phyloP scores from a whole-genome alignment of 2,329 filamentous ascomycete genomes.

The Pseudogymnoascus sp. region DNA sequence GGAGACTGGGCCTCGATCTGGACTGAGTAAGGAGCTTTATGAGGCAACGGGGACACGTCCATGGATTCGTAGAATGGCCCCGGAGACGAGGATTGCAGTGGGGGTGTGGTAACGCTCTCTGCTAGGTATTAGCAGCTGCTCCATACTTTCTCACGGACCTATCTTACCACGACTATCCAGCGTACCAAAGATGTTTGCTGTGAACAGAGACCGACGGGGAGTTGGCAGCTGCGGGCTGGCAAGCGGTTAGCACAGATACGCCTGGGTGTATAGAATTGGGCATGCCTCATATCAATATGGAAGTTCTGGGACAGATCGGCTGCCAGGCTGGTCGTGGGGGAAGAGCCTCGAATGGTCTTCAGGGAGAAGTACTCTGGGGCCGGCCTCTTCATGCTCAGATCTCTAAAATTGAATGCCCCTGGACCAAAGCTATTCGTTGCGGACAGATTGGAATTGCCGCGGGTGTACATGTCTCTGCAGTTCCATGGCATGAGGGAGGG shows the following conservation, averaged over 20 bases:
- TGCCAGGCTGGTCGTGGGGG: constrained; percentile 81
- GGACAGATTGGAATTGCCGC: constrained; percentile 41
- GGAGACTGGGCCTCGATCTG: constrained; percentile 66
- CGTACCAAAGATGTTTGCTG: constrained; percentile 56
- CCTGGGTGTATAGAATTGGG: constrained; percentile 19
- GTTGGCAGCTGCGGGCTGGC: constrained; percentile 72
- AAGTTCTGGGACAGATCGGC: constrained; percentile 97
- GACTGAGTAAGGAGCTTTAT: constrained; percentile 65
- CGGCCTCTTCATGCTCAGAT: constrained; percentile 62
- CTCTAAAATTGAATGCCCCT: constrained; percentile 68
- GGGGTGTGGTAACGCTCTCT: constrained; percentile 77
- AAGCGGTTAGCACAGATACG: constrained; percentile 33
- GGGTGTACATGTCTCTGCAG: constrained; percentile 45
- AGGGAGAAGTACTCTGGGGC: constrained; percentile 74
- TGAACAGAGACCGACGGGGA: constrained; percentile 77
- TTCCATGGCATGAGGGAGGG: constrained; percentile 55
- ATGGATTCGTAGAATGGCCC: constrained; percentile 65
- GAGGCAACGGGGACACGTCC: constrained; percentile 89
- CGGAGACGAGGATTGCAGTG: constrained; percentile 77
- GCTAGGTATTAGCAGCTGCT: constrained; percentile 28
- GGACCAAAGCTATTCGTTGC: constrained; percentile 49
- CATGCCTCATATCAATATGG: constrained; percentile 87
- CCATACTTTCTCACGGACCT: constrained; percentile 26
- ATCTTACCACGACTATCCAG: constrained; percentile 52
- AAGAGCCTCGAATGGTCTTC: constrained; percentile 73